These are phyloP conservation scores for Microdochium bolleyi DNA, from an alignment of 2,329 filamentous ascomycete genomes.

Conservation along the genomic window DNA sequence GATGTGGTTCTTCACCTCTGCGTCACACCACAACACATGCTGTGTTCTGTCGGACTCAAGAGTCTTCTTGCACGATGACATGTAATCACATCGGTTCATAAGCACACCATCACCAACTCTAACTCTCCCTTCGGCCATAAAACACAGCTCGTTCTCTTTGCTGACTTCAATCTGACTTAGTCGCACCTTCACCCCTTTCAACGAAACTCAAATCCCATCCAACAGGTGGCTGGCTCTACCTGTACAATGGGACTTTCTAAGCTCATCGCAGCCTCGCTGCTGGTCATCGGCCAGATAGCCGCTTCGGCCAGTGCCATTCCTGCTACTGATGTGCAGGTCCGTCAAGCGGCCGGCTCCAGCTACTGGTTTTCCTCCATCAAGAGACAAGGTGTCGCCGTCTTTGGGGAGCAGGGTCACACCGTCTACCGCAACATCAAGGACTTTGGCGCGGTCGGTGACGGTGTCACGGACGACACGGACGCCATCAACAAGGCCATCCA, in stretches of 20 bases:
- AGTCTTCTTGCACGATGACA: not conserved
- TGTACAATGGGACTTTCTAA: conserved; percentile 21
- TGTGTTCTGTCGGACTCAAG: not conserved
- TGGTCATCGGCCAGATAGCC: conserved; percentile 16
- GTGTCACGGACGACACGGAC: conserved; percentile 70
- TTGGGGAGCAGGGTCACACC: conserved; percentile 53
- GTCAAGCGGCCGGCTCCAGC: conserved; percentile 26
- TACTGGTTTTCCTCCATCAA: conserved; percentile 70
- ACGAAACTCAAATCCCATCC: conserved; percentile 2
- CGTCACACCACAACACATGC: not conserved
- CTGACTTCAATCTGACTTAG: not conserved
- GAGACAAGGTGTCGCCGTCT: conserved; percentile 62
- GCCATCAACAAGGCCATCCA: conserved; percentile 82
- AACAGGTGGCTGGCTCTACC: conserved; percentile 19
- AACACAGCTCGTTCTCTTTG: not conserved
- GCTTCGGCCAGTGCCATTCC: conserved; percentile 10
- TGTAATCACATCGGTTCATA: not conserved
- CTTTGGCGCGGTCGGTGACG: conserved; percentile 64
- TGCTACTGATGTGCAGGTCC: conserved; percentile 11
- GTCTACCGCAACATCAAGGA: conserved; percentile 72
- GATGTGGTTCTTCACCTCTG: not conserved
- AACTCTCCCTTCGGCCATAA: not conserved
- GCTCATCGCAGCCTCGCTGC: conserved; percentile 15
- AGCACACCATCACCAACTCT: no score
- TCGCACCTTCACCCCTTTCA: not conserved